These are phyloP conservation scores for Adenanthera pavonina DNA, from an alignment of 306 rosid species.

Conservation along the genomic window DNA sequence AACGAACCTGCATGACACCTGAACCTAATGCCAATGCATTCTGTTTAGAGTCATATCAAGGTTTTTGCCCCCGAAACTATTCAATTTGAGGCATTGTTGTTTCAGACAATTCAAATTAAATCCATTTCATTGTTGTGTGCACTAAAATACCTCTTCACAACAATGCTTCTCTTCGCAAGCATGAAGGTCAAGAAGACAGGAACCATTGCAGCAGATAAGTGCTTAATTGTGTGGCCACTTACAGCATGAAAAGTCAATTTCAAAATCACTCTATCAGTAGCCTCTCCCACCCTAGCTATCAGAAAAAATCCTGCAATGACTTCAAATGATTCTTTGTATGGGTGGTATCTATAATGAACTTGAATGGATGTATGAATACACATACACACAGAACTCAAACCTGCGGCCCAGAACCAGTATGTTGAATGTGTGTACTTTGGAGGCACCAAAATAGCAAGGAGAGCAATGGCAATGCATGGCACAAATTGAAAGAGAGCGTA, in stretches of 20 bases:
- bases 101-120: constrained; percentile 15
- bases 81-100: background rate
- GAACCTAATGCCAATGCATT: constrained; percentile 21
- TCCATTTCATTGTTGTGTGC: constrained; percentile 21
- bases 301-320: constrained; percentile 70
- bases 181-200: constrained; percentile 85
- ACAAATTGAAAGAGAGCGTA: constrained; percentile 81
- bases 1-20: background rate
- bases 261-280: constrained; percentile 68
- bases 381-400: constrained; percentile 43
- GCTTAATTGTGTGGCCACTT: constrained; percentile 97
- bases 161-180: constrained; percentile 84
- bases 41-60: background rate
- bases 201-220: constrained; percentile 80
- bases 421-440: constrained; percentile 93
- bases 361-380: background rate
- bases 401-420: constrained; percentile 97
- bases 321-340: constrained; percentile 25
- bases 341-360: background rate
- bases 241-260: constrained; percentile 74
- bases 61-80: background rate
- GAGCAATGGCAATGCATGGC: constrained; percentile 84
- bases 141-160: constrained; percentile 65
- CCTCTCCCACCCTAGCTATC: constrained; percentile 87
- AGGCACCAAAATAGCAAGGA: constrained; percentile 85